Base-by-base conservation (phyloP, 1,139 yeast species). In the Hansenula lynferdii region DNA sequence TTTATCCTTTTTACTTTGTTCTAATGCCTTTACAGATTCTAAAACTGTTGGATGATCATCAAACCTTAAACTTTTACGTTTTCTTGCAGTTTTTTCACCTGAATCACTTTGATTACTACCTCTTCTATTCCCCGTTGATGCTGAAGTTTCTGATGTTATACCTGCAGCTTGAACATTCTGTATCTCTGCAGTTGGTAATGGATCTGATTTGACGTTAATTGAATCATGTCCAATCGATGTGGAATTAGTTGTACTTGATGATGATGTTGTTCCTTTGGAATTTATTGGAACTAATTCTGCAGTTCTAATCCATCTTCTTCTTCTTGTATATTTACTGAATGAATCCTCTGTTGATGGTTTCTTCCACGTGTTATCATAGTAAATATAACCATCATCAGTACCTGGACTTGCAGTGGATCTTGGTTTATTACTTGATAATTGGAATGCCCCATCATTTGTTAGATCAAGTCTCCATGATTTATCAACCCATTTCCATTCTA, bases 401-500 rank as follows among this genome's bases (percentile, higher is more conserved):
- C 70, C 65, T 11, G 97, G 96, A 51, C 84, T 81, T 1, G 92
- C 85, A 0, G 86, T 79, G 3, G 92, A 76, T 53, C 77, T 81
- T 36, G 85, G 71, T 50, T 78, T 77, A 12, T 80, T 69, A 33
- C 77, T 73, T 18, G 85, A 73, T 40, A 85, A 65, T 35, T 84
- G 84, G 35, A 87, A 73, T 5, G 95, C 80, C 3, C 95, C 96
- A 57, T 86, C 96, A 53, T 86, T 87, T 10, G 95, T 83, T 48
- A 85, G 67, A 61, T 90, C 98, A 42, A 90, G 70, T 48, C 89
- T 69, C 98, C 98, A 92, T 1, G 89, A 75, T 56, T 78, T 79
- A 58, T 90, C 97, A 17, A 87, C 87, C 97, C 97, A 92, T 56
- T 85, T 72, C 97, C 98, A 92, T 25, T 70, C 70, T 67, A 92